Percentiles rank a stretch among this genome's conserved stretches.
Conservation (phyloP, 805 yeast genomes). For the Cephaloascus albidus region DNA sequence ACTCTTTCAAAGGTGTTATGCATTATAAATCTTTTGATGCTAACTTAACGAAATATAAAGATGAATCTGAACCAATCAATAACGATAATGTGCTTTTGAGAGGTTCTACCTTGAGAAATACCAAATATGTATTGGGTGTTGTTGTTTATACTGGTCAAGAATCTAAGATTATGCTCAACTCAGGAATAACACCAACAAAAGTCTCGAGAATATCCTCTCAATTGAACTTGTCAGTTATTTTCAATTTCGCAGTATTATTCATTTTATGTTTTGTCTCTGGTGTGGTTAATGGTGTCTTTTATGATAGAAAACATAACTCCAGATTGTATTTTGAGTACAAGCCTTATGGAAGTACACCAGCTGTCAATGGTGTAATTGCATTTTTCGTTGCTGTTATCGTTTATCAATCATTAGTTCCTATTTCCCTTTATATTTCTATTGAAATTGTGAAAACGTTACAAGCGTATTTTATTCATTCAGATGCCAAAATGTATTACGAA, state of each 20-base stretch:
- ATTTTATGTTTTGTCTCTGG: constrained; percentile 63
- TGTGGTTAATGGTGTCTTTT: constrained; percentile 60
- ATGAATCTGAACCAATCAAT: constrained; percentile 52
- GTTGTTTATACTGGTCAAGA: constrained; percentile 74
- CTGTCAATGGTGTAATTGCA: constrained; percentile 58
- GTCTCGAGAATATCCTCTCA: constrained; percentile 67
- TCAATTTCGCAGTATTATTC: constrained; percentile 59
- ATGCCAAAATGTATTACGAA: constrained; percentile 61
- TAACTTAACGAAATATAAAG: constrained; percentile 5
- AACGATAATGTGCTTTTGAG: constrained; percentile 63
- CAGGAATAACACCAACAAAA: constrained; percentile 75
- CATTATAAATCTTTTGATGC: constrained; percentile 34
- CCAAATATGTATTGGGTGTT: constrained; percentile 75
- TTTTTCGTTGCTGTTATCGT: constrained; percentile 72
- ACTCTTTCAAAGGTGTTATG: constrained; percentile 57
- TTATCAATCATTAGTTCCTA: constrained; percentile 76
- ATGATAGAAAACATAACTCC: constrained; percentile 35
- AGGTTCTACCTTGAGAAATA: constrained; percentile 73
- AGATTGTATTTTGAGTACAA: constrained; percentile 63
- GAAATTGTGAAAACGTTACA: constrained; percentile 79
- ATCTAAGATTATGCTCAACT: constrained; percentile 72
- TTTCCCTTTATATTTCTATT: constrained; percentile 71
- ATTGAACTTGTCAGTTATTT: constrained; percentile 56
- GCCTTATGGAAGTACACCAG: constrained; percentile 56
- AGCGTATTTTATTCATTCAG: constrained; percentile 73